Conservation (phyloP, 2,329 filamentous ascomycete genomes). For the Fusarium veterinarium region DNA sequence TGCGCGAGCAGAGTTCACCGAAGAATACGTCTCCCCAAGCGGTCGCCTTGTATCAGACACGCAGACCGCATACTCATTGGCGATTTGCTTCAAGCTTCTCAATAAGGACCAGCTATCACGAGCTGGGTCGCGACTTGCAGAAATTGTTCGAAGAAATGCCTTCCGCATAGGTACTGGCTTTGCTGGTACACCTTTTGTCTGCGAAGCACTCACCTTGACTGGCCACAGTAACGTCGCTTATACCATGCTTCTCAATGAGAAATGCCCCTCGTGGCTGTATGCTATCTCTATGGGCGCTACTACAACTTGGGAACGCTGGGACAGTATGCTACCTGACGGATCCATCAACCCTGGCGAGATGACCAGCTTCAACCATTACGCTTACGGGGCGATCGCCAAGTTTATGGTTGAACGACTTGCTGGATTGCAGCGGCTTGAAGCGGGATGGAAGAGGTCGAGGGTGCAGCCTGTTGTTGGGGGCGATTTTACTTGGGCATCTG, state of each 20-base stretch:
- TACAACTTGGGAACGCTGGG: constrained; percentile 58
- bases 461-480: constrained; percentile 33
- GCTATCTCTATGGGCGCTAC: constrained; percentile 54
- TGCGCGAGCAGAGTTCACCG: constrained; percentile 24
- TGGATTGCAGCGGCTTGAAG: constrained; percentile 33
- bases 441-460: constrained; percentile 43
- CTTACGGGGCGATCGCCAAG: constrained; percentile 53
- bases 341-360: constrained; percentile 54
- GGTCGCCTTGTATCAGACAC: constrained; percentile 39
- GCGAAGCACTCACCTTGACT: constrained; percentile 34
- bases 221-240: constrained; percentile 46
- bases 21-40: constrained; percentile 40
- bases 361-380: constrained; percentile 58
- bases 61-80: constrained; percentile 39
- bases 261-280: constrained; percentile 53
- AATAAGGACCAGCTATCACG: not conserved
- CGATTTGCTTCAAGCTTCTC: constrained; percentile 39
- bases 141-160: constrained; percentile 31
- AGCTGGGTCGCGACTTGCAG: constrained; percentile 27
- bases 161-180: constrained; percentile 43
- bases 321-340: constrained; percentile 53
- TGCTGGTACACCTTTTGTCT: constrained; percentile 54
- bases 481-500: constrained; percentile 34
- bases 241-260: constrained; percentile 51
- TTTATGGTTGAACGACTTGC: constrained; percentile 50